A percentile compares a stretch with the other conserved stretches of the same genome.
phyloP scores from a whole-genome alignment of 2,329 filamentous ascomycete species.

The Ascomycota sp. region DNA sequence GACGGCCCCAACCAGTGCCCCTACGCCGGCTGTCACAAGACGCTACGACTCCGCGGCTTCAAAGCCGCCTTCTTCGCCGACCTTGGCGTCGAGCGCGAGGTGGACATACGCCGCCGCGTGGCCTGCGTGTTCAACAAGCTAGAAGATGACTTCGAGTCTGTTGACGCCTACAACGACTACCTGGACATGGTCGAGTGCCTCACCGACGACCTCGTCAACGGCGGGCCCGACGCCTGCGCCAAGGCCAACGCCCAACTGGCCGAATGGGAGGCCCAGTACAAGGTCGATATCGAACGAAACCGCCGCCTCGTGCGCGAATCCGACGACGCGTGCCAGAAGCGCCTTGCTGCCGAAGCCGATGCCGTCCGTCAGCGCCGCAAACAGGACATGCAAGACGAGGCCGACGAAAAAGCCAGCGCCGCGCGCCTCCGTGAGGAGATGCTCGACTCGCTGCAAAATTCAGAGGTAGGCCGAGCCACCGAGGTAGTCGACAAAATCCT shows the following conservation, averaged over 20 bases:
- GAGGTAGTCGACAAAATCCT: conserved; percentile 39
- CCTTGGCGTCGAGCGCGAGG: conserved; percentile 72
- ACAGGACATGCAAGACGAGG: conserved; percentile 45
- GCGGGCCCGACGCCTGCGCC: conserved; percentile 39
- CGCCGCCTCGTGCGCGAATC: conserved; percentile 30
- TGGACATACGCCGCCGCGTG: conserved; percentile 72
- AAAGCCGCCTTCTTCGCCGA: conserved; percentile 79
- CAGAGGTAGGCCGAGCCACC: conserved; percentile 37
- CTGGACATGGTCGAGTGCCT: conserved; percentile 81
- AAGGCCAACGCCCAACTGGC: conserved; percentile 23
- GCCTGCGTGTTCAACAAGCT: conserved; percentile 66
- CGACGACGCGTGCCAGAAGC: conserved; percentile 29
- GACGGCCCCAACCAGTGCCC: conserved; percentile 84
- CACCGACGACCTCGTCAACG: conserved; percentile 69
- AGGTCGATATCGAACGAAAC: conserved; percentile 44
- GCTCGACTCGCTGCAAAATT: conserved; percentile 46
- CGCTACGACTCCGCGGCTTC: conserved; percentile 68
- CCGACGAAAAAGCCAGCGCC: conserved; percentile 45
- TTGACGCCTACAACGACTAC: conserved; percentile 80
- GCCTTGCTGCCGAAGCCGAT: conserved; percentile 46
- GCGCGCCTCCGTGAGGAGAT: conserved; percentile 46
- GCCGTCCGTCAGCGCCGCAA: conserved; percentile 37
- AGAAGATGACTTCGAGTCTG: conserved; percentile 76
- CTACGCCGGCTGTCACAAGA: conserved; percentile 71
- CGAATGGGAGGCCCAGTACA: conserved; percentile 55